Percentiles rank a stretch among this genome's conserved stretches.
These are phyloP conservation scores for Tolypocladium cylindrosporum DNA, from an alignment of 2,329 filamentous ascomycete species.

Conservation along the genomic window DNA sequence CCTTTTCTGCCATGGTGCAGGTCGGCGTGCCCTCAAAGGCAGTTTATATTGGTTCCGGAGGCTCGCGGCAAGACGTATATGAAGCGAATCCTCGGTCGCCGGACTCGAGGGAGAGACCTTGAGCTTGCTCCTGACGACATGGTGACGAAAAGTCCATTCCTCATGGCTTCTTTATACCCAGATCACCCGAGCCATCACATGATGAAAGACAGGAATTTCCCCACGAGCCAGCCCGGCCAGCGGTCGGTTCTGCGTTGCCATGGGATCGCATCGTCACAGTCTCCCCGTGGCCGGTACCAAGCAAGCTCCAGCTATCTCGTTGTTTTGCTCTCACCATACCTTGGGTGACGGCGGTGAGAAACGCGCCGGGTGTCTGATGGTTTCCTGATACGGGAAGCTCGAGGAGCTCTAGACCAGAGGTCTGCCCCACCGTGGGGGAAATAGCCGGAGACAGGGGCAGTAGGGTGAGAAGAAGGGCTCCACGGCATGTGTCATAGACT, in stretches of 20 bases:
- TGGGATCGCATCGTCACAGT: not conserved
- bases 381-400: conserved; percentile 13
- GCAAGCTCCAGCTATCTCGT: not conserved
- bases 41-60: conserved; percentile 4
- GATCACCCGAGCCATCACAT: not conserved
- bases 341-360: conserved; percentile 7
- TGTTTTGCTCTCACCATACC: not conserved
- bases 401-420: conserved; percentile 3
- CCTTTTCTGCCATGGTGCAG: conserved; percentile 3
- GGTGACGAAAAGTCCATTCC: conserved; percentile 1
- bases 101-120: not conserved
- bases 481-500: conserved; percentile 10
- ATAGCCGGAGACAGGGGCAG: not conserved
- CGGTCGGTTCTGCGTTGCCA: not conserved
- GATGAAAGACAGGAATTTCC: conserved; percentile 1
- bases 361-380: conserved; percentile 13
- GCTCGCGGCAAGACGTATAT: not conserved
- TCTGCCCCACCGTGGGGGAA: not conserved
- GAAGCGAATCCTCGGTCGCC: not conserved
- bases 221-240: not conserved
- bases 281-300: not conserved
- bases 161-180: conserved; percentile 1
- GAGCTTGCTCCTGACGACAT: conserved; percentile 1
- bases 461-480: not conserved
- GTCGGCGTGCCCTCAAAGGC: not conserved